phyloP scores from a whole-genome alignment of 1,139 yeast species.

The Pichia cactophila region DNA sequence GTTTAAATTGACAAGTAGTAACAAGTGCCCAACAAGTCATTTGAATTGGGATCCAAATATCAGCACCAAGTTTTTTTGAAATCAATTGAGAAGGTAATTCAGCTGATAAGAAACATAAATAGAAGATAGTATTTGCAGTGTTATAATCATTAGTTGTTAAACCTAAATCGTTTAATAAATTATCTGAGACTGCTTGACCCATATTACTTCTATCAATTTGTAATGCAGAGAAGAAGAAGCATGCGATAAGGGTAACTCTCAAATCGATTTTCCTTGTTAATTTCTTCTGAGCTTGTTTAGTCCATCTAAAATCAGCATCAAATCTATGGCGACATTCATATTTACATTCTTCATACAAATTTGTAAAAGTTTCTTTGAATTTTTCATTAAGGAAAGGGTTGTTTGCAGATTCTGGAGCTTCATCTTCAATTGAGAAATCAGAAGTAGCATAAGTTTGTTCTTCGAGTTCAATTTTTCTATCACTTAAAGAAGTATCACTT shows the following conservation, averaged over 20 bases:
- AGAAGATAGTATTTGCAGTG: constrained; percentile 39
- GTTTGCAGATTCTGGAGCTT: constrained; percentile 7
- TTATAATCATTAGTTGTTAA: constrained; percentile 43
- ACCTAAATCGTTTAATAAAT: constrained; percentile 37
- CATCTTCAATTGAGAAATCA: constrained; percentile 1
- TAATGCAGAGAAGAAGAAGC: constrained; percentile 43
- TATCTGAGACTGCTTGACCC: constrained; percentile 44
- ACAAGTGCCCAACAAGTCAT: constrained; percentile 45
- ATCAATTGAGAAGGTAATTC: constrained; percentile 51
- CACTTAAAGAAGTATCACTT: not conserved
- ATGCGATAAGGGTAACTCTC: constrained; percentile 41
- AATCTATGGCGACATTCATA: constrained; percentile 39
- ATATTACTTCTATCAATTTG: constrained; percentile 47
- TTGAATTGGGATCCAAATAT: constrained; percentile 47
- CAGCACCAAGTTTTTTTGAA: constrained; percentile 46
- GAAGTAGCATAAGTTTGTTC: not conserved
- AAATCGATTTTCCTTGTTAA: constrained; percentile 38
- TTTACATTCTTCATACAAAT: constrained; percentile 34
- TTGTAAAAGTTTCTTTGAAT: constrained; percentile 35
- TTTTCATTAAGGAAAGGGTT: constrained; percentile 33
- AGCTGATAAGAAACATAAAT: constrained; percentile 38
- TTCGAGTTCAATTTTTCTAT: not conserved
- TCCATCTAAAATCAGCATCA: constrained; percentile 42
- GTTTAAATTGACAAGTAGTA: constrained; percentile 38
- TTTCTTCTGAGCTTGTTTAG: constrained; percentile 34